Percentiles rank a stretch among this genome's conserved stretches.
Evolutionary conservation across 106 monocot genomes (phyloP).

Genomic region (Iris macrosiphon): DNA sequence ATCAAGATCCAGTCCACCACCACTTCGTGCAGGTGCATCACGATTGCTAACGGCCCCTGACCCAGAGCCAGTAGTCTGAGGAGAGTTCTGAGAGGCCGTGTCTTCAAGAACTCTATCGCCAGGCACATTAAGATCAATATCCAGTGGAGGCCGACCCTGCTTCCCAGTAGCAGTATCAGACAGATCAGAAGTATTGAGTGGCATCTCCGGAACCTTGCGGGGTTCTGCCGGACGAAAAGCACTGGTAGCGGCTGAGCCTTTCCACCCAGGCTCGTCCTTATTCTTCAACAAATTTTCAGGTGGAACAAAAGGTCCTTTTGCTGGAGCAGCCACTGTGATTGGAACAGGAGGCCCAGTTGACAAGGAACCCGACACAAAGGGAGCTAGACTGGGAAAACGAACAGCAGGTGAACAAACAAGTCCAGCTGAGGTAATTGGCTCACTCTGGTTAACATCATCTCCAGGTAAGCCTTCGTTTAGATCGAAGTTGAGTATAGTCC

Average conservation of each 20-base stretch:
- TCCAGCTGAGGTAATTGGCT: constrained; percentile 18
- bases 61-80: constrained; percentile 37
- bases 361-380: constrained; percentile 17
- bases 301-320: constrained; percentile 78
- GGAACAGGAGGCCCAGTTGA: constrained; percentile 25
- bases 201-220: constrained; percentile 66
- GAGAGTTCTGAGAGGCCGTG: constrained; percentile 35
- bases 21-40: constrained; percentile 11
- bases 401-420: constrained; percentile 22
- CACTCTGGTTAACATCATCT: constrained; percentile 53
- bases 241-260: constrained; percentile 95
- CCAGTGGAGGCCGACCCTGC: constrained; percentile 41
- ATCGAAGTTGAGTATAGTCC: constrained; percentile 63
- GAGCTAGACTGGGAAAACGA: constrained; percentile 21
- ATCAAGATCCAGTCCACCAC: constrained; percentile 77
- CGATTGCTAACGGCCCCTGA: constrained; percentile 23
- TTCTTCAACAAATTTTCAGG: constrained; percentile 48
- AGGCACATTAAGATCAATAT: constrained; percentile 78
- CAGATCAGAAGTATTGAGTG: constrained; percentile 34
- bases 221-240: constrained; percentile 95
- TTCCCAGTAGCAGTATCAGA: constrained; percentile 28
- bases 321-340: constrained; percentile 66
- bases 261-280: constrained; percentile 75
- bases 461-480: constrained; percentile 67
- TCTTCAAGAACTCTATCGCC: constrained; percentile 64